These are phyloP conservation scores for Magnusiomyces ingens DNA, from an alignment of 1,139 yeast genomes.

Conservation along the genomic window DNA sequence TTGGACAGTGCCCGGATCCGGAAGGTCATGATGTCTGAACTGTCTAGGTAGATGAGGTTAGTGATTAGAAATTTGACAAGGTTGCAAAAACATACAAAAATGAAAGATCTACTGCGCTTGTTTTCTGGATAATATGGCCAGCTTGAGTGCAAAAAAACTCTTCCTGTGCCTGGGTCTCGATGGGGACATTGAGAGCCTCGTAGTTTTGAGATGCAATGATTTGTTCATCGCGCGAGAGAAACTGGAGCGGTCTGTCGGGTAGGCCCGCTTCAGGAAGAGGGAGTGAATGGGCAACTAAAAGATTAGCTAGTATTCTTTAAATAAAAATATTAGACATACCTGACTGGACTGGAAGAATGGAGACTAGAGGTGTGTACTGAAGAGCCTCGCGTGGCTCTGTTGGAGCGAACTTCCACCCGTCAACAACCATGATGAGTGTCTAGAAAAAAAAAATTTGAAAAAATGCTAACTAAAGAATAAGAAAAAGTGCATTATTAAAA, in stretches of 20 bases:
- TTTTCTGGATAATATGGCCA: conserved; percentile 3
- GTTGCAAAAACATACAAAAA: conserved; percentile 7
- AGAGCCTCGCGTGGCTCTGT: conserved; percentile 14
- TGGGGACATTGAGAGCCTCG: conserved; percentile 8
- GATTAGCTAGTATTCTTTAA: background rate
- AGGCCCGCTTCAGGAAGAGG: conserved; percentile 5
- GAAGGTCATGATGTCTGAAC: conserved; percentile 13
- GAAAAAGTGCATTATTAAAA: background rate
- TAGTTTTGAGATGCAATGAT: background rate
- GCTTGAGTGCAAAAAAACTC: background rate
- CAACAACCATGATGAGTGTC: background rate
- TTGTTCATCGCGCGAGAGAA: conserved; percentile 1
- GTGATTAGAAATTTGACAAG: background rate
- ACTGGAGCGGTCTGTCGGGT: conserved; percentile 3
- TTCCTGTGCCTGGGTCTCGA: conserved; percentile 3
- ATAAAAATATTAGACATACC: conserved; percentile 7
- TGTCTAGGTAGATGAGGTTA: conserved; percentile 4
- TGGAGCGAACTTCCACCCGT: conserved; percentile 11
- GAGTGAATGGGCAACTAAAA: background rate
- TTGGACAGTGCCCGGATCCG: conserved; percentile 8
- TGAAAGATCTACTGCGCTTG: conserved; percentile 11
- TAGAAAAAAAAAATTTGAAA: background rate
- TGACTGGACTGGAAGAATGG: conserved; percentile 16
- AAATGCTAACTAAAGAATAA: background rate
- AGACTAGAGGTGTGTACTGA: conserved; percentile 16